Evolutionary conservation across 2,329 filamentous ascomycete species (phyloP).

Genomic region (Ophiostoma ips): DNA sequence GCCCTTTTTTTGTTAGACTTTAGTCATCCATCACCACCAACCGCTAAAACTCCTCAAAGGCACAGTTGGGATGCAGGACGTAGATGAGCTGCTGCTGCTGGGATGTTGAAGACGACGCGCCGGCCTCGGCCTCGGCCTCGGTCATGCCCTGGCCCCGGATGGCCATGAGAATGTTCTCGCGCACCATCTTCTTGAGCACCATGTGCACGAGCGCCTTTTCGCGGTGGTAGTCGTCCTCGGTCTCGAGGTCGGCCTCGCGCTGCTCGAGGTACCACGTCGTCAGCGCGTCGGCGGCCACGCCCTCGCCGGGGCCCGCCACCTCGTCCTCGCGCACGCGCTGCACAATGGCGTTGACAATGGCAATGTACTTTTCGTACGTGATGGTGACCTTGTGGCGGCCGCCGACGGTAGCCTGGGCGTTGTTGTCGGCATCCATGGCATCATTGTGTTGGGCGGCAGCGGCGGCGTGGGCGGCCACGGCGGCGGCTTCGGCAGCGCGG

Average conservation of each 20-base stretch:
- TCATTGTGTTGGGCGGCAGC: slow-evolving; percentile 25
- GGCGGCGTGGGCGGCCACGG: no score
- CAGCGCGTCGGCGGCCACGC: slow-evolving; percentile 70
- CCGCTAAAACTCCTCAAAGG: slow-evolving; percentile 53
- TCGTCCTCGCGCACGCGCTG: slow-evolving; percentile 76
- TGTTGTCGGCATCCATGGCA: slow-evolving; percentile 20
- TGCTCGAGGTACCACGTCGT: slow-evolving; percentile 86
- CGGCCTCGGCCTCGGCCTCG: slow-evolving; percentile 23
- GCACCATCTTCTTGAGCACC: slow-evolving; percentile 91
- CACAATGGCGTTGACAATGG: slow-evolving; percentile 77
- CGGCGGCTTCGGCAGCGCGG: slow-evolving; percentile 28
- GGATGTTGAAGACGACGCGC: slow-evolving; percentile 22
- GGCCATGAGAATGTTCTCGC: slow-evolving; percentile 82
- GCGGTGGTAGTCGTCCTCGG: slow-evolving; percentile 64
- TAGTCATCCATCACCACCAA: no score
- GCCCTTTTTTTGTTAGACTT: no score
- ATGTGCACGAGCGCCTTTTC: slow-evolving; percentile 64
- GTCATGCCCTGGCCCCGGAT: slow-evolving; percentile 49
- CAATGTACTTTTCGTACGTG: slow-evolving; percentile 88
- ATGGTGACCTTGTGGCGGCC: slow-evolving; percentile 60
- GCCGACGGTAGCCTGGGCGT: background rate
- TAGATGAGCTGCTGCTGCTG: slow-evolving; percentile 50
- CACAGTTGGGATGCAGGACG: slow-evolving; percentile 88
- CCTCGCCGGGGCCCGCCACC: slow-evolving; percentile 53
- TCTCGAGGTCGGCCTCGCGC: slow-evolving; percentile 68